phyloP scores from a whole-genome alignment of 2,329 filamentous ascomycete species.

The Cordyceps farinosa region DNA sequence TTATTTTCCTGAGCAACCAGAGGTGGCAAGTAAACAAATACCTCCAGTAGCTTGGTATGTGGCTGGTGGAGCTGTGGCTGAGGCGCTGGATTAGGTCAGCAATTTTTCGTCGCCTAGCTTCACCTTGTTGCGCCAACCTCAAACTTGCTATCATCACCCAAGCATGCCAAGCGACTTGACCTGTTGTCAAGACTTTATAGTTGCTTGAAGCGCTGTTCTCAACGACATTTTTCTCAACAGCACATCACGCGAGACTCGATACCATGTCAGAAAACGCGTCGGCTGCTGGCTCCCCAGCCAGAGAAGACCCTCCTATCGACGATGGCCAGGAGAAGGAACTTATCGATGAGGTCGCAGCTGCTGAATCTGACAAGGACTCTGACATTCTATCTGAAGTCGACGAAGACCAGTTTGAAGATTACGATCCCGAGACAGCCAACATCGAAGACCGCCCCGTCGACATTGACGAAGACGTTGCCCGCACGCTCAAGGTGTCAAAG shows the following conservation, averaged over 20 bases:
- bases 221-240: not conserved
- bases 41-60: not conserved
- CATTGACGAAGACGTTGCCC: conserved; percentile 63
- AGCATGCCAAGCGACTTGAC: not conserved
- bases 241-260: not conserved
- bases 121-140: not conserved
- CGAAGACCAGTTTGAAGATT: conserved; percentile 66
- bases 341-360: conserved; percentile 40
- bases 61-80: conserved; percentile 1
- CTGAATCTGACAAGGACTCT: conserved; percentile 52
- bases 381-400: conserved; percentile 65
- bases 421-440: conserved; percentile 61
- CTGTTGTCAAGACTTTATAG: not conserved
- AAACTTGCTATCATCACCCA: not conserved
- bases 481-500: conserved; percentile 62
- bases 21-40: conserved; percentile 19
- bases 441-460: conserved; percentile 62
- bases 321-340: conserved; percentile 42
- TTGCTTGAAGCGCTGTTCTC: not conserved
- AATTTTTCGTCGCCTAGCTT: not conserved
- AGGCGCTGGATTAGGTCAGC: conserved; percentile 15
- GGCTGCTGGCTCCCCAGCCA: conserved; percentile 35
- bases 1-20: conserved; percentile 18
- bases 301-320: conserved; percentile 29
- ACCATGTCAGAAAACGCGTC: conserved; percentile 48